Percentiles rank a stretch among this genome's conserved stretches.
These are phyloP conservation scores for Monilinia polystroma DNA, from an alignment of 2,329 filamentous ascomycete species.

Conservation along the genomic window DNA sequence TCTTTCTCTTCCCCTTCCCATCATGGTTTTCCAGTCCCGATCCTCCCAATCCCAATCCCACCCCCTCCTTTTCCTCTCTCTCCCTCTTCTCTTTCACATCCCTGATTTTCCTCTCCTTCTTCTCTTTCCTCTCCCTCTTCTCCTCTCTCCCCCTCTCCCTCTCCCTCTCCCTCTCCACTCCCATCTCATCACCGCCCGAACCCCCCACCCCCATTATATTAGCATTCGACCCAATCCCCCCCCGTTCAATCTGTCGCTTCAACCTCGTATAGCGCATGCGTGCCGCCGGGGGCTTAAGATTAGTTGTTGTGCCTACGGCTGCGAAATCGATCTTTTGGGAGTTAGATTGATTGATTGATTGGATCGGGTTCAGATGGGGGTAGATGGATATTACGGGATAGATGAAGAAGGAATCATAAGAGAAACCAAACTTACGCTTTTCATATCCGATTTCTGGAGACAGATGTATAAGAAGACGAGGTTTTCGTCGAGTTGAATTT, in stretches of 20 bases:
- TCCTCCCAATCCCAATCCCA: too few relatives aligned
- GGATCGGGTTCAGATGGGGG: conserved; percentile 8
- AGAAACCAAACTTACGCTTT: conserved; percentile 38
- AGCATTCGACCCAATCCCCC: conserved; percentile 35
- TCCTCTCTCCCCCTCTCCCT: background rate
- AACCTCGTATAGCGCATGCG: conserved; percentile 44
- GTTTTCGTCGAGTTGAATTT: conserved; percentile 43
- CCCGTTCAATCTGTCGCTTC: conserved; percentile 37
- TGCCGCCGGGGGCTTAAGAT: conserved; percentile 43
- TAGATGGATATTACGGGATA: background rate
- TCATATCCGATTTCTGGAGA: conserved; percentile 43
- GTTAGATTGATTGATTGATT: too few relatives aligned
- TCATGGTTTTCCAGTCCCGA: too few relatives aligned
- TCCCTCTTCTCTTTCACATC: background rate
- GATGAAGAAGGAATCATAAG: background rate
- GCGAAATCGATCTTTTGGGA: conserved; percentile 43
- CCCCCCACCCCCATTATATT: conserved; percentile 24
- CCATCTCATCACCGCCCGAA: conserved; percentile 8
- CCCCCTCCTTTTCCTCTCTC: background rate
- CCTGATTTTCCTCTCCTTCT: background rate
- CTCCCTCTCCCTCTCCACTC: conserved; percentile 13
- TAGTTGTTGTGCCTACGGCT: conserved; percentile 40
- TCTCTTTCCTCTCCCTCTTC: background rate
- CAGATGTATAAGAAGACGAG: conserved; percentile 46
- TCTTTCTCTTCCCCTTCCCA: background rate